Evolutionary conservation across 108 stramenopile genomes (phyloP), one percentile per base, ranked within the genome.

Genomic region (Nitzschia inconspicua): DNA sequence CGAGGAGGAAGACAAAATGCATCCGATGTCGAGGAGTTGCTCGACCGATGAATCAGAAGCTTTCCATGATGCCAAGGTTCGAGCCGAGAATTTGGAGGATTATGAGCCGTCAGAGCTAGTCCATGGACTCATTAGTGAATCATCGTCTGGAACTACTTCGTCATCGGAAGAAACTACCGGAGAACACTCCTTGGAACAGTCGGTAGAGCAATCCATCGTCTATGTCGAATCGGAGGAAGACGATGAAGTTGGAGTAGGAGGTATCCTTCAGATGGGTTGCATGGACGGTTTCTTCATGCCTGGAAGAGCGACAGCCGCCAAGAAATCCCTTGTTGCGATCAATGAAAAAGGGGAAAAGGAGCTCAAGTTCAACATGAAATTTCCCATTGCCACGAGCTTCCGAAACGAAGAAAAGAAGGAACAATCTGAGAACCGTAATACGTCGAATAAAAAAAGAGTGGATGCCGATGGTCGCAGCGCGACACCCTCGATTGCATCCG

Each of bases 181-280:
- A n/a, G n/a, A n/a, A 7, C 37, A 54, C 53, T 54, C 53, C 6
- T 36, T 10, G 18, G 53, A 11, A 36, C 37, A 34, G 20, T 16
- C 3, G n/a, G 11, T n/a, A 34, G 51, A 31, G 6, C 31, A 2
- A 23, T 47, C 20, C 7, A 23, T 37, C 36, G 11, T 47, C 26
- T 47, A 11, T 4, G 22, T 23, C 47, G 47, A 47, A 8, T 22
- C 19, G 20, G 47, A 48, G 2, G 52, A 54, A n/a, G 6, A 27
- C 18, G 60, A 47, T 3, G n/a, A n/a, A n/a, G n/a, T n/a, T n/a
- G 47, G 44, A n/a, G n/a, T 66, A 8, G 47, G 49, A 19, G 47
- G 46, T 9, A 26, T 49, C 14, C 52, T 65, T 23, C 63, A 53
- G 34, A 66, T 66, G 65, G 65, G 65, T 20, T 66, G 56, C 26